Evolutionary conservation across 1,139 yeast species (phyloP).

Genomic region (Hyphopichia fennica): DNA sequence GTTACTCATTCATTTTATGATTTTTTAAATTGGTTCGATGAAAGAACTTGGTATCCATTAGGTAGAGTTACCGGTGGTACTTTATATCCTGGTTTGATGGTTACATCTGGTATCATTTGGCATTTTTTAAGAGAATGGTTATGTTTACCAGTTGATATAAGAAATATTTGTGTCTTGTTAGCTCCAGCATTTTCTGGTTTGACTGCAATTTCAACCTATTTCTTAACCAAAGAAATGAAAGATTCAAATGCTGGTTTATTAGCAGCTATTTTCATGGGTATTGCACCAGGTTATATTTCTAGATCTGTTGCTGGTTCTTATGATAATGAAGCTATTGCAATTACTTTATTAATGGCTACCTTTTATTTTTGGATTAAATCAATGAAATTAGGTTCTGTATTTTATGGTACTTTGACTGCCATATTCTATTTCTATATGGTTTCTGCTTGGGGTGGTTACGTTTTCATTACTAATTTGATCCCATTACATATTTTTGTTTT

Average conservation of each 20-base stretch:
- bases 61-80: slow-evolving; percentile 99
- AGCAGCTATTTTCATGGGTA: slow-evolving; percentile 94
- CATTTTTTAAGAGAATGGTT: slow-evolving; percentile 61
- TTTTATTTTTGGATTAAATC: slow-evolving; percentile 96
- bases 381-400: slow-evolving; percentile 83
- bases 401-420: slow-evolving; percentile 84
- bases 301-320: slow-evolving; percentile 98
- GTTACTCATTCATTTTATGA: slow-evolving; percentile 83
- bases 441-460: slow-evolving; percentile 99
- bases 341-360: slow-evolving; percentile 91
- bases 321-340: slow-evolving; percentile 99
- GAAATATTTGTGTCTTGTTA: slow-evolving; percentile 91
- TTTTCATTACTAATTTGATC: slow-evolving; percentile 94
- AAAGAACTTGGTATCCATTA: slow-evolving; percentile 97
- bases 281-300: slow-evolving; percentile 98
- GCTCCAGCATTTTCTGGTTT: slow-evolving; percentile 97
- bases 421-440: slow-evolving; percentile 97
- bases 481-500: slow-evolving; percentile 94
- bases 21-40: slow-evolving; percentile 97
- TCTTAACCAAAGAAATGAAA: slow-evolving; percentile 87
- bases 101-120: slow-evolving; percentile 90
- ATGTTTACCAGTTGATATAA: slow-evolving; percentile 85
- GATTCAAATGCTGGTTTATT: slow-evolving; percentile 86
- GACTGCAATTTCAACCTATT: slow-evolving; percentile 90
- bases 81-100: slow-evolving; percentile 97